Evolutionary conservation across 2,329 filamentous ascomycete species (phyloP), one percentile per base, ranked within the genome.

Genomic region (Knoxdaviesia proteae): DNA sequence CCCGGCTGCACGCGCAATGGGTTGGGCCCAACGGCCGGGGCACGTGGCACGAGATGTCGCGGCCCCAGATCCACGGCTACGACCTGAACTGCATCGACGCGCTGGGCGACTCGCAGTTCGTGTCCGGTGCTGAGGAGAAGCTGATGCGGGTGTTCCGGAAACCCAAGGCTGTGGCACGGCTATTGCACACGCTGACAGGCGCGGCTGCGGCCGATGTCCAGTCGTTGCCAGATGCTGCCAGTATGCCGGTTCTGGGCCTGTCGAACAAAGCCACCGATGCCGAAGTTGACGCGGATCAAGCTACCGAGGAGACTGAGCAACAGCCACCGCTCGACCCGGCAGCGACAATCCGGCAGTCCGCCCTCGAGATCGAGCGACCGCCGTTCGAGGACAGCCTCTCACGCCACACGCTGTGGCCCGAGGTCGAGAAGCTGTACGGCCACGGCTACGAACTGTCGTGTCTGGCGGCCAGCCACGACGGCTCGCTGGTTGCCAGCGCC

Each of bases 51-150:
- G 90, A 98, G 58, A 86, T 96, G 65, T 80, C 87, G 1, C 70
- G 90, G 41, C 90, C 90, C 4, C 90, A 98, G 57, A 98, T 98
- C 49, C 90, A 98, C 56, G 90, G 90, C 35, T 98, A 98, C 57
- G 88, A 98, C 57, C 69, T 98, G 43, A 98, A 96, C 63, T 96
- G 90, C 57, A 77, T 96, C 48, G 81, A 86, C 53, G 71, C 77
- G 0, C 65, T 94, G 5, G 77, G 74, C 6, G 59, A 71, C 6
- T 69, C 74, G 6, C 80, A 79, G 50, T 98, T 98, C 55, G 80
- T 96, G 29, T 93, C 87, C 3, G 90, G 90, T 6, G 90, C 90
- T 3, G 90, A 98, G 50, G 90, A 98, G 64, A 98, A 98, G 61
- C 73, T 98, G n/a, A 73, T 98, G 57, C 80, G 90, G 30, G 88